Percentiles rank a stretch among this genome's conserved stretches.
Evolutionary conservation across 1,284 basidiomycete species (phyloP).

Genomic region (Leccinum griseonigrum): DNA sequence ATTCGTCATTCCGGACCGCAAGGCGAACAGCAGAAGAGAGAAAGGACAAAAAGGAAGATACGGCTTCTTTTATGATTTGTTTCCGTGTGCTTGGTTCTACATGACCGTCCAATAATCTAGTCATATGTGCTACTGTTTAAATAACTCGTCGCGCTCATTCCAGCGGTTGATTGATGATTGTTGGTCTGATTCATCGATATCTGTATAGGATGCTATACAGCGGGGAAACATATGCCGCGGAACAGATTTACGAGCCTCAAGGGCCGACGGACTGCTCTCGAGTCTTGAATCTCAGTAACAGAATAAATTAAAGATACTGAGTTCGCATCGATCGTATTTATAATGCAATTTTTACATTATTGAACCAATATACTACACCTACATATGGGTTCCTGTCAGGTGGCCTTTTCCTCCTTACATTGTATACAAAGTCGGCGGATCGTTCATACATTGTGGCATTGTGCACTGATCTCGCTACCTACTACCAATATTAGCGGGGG

Average conservation of each 20-base stretch:
- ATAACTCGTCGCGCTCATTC: not conserved
- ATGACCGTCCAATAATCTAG: not conserved
- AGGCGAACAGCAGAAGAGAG: not conserved
- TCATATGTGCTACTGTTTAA: not conserved
- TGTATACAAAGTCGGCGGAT: not conserved
- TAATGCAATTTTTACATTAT: not conserved
- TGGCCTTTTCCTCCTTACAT: not conserved
- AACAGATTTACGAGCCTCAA: not conserved
- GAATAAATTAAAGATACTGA: not conserved
- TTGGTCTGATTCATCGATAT: not conserved
- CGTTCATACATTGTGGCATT: not conserved
- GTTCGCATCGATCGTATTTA: not conserved
- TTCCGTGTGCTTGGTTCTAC: not conserved
- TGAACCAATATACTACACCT: not conserved
- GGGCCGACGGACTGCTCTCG: not conserved
- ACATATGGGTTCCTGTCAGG: not conserved
- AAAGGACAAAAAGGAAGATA: not conserved
- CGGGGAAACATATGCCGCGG: not conserved
- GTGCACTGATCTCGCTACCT: not conserved
- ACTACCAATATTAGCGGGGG: not conserved
- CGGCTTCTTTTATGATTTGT: not conserved
- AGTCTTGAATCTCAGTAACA: not conserved
- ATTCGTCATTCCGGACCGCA: not conserved
- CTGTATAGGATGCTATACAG: not conserved
- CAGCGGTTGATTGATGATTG: not conserved